These are phyloP conservation scores for Zalaria sp. DNA, from an alignment of 2,329 filamentous ascomycete genomes.

Conservation along the genomic window DNA sequence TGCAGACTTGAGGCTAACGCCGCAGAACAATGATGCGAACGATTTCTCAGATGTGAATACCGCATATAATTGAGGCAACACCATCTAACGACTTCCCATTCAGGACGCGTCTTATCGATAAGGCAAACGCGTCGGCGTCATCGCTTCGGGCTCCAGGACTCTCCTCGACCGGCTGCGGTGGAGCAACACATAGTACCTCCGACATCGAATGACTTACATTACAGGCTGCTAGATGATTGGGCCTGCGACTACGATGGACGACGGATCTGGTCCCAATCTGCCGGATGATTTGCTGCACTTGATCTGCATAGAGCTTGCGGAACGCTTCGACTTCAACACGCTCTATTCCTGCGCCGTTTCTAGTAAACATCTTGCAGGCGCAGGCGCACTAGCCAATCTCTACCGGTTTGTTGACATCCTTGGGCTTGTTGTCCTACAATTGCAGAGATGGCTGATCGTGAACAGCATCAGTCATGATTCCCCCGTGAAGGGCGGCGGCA, in stretches of 20 bases:
- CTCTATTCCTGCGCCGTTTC: constrained; percentile 46
- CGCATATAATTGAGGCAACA: not conserved
- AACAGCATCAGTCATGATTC: constrained; percentile 28
- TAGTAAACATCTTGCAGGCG: constrained; percentile 40
- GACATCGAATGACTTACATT: too few species aligned
- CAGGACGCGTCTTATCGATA: constrained; percentile 4
- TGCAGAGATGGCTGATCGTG: not conserved
- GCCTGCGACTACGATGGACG: not conserved
- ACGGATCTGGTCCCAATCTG: constrained; percentile 15
- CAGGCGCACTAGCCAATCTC: constrained; percentile 43
- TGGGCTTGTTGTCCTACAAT: not conserved
- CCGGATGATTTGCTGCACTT: constrained; percentile 48
- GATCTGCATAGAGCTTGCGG: constrained; percentile 44
- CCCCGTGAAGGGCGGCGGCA: constrained; percentile 30
- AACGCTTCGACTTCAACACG: constrained; percentile 41
- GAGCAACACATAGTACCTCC: too few species aligned
- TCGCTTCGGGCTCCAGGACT: not conserved
- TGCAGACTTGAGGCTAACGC: too few species aligned
- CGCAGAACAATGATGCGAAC: too few species aligned
- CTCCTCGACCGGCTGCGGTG: too few species aligned
- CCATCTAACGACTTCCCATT: not conserved
- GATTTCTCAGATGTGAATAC: too few species aligned
- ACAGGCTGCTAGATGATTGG: too few species aligned
- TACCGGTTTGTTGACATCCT: constrained; percentile 39
- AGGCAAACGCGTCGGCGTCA: constrained; percentile 2